phyloP scores from a whole-genome alignment of 2,329 filamentous ascomycete species.

The Penicillium digitatum region DNA sequence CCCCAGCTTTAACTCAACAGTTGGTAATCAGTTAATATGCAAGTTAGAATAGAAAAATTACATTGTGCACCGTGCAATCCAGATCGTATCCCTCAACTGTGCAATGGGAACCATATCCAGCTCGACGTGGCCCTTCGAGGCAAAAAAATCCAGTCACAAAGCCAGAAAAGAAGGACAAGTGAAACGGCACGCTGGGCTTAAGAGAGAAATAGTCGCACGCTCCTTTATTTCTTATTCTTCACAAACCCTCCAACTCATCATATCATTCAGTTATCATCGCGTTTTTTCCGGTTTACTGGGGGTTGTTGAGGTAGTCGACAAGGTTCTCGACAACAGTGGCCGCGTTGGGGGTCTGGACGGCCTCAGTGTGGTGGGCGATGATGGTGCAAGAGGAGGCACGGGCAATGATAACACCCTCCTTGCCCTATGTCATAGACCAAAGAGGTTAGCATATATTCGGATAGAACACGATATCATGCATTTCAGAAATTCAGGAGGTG shows the following conservation, averaged over 20 bases:
- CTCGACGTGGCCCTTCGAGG: not conserved
- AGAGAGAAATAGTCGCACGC: slow-evolving; percentile 12
- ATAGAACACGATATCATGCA: no score
- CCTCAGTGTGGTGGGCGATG: slow-evolving; percentile 78
- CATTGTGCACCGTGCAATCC: slow-evolving; percentile 5
- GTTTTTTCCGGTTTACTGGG: slow-evolving; percentile 56
- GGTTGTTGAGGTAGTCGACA: slow-evolving; percentile 75
- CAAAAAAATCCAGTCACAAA: slow-evolving; percentile 3
- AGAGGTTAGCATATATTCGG: not conserved
- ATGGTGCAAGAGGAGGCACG: slow-evolving; percentile 89
- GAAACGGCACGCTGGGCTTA: not conserved
- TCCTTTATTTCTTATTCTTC: slow-evolving; percentile 25
- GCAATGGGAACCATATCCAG: slow-evolving; percentile 2
- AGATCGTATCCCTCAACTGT: slow-evolving; percentile 1
- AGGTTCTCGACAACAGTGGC: slow-evolving; percentile 76
- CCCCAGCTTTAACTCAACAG: not conserved
- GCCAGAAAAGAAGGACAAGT: slow-evolving; percentile 1
- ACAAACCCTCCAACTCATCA: slow-evolving; percentile 22
- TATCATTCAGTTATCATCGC: slow-evolving; percentile 13
- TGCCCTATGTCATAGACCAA: slow-evolving; percentile 53
- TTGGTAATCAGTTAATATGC: slow-evolving; percentile 11
- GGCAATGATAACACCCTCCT: slow-evolving; percentile 73
- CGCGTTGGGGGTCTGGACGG: slow-evolving; percentile 68
- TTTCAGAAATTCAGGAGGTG: not conserved
- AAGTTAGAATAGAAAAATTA: slow-evolving; percentile 17